These are phyloP conservation scores for Calonectria naviculata DNA, from an alignment of 2,329 filamentous ascomycete genomes.

Conservation along the genomic window DNA sequence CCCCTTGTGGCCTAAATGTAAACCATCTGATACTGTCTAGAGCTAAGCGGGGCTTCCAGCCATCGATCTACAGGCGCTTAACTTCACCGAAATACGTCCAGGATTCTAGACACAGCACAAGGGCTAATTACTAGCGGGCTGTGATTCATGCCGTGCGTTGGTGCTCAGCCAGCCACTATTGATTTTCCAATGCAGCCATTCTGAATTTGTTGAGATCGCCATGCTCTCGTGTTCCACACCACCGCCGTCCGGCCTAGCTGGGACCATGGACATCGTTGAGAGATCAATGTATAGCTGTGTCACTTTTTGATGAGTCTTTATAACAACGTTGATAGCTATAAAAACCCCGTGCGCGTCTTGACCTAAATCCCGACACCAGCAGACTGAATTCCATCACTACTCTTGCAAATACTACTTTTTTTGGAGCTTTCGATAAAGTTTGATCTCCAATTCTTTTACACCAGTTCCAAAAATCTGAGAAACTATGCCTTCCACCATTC, in stretches of 20 bases:
- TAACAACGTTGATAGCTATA: no score
- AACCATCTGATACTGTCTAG: background rate
- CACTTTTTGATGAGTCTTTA: no score
- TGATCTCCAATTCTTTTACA: no score
- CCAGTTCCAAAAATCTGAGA: no score
- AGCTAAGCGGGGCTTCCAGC: background rate
- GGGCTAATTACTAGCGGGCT: background rate
- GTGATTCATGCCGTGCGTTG: background rate
- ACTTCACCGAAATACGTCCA: background rate
- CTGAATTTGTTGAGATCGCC: background rate
- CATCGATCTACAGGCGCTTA: background rate
- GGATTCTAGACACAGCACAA: background rate
- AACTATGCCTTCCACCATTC: conserved; percentile 23
- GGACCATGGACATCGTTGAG: background rate
- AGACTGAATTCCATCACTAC: background rate
- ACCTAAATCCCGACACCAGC: background rate
- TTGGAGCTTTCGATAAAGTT: no score
- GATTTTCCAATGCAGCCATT: background rate
- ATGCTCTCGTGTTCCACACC: background rate
- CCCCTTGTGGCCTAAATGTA: background rate
- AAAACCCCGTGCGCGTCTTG: background rate
- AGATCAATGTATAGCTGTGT: no score
- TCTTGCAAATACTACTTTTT: background rate
- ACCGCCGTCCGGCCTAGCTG: background rate
- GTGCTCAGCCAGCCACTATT: no score